A percentile compares a stretch with the other conserved stretches of the same genome.
These are phyloP conservation scores for Trichothecium sympodiale DNA, from an alignment of 2,329 filamentous ascomycete species.

Conservation along the genomic window DNA sequence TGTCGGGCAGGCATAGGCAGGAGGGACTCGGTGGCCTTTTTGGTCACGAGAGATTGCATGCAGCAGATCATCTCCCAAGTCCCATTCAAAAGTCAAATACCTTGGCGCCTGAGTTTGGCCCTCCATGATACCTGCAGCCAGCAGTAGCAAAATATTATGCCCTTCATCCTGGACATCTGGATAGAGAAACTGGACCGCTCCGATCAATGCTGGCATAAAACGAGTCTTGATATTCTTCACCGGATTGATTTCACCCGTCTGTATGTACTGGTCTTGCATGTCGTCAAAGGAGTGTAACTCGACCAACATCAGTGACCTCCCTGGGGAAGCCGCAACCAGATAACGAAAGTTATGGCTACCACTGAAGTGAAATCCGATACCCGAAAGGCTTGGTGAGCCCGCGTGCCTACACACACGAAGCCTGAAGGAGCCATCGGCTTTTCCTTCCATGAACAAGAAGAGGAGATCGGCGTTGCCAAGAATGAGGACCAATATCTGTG, in stretches of 20 bases:
- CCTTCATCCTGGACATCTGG: slow-evolving; percentile 55
- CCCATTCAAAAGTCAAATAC: slow-evolving; percentile 52
- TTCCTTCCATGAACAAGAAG: slow-evolving; percentile 58
- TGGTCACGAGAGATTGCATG: slow-evolving; percentile 37
- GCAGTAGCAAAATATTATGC: slow-evolving; percentile 43
- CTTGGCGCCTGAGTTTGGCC: slow-evolving; percentile 7
- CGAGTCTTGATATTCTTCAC: slow-evolving; percentile 37
- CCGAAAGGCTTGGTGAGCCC: slow-evolving; percentile 31
- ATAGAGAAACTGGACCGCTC: slow-evolving; percentile 78
- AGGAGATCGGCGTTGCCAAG: slow-evolving; percentile 63
- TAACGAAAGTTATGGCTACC: slow-evolving; percentile 67
- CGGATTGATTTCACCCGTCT: slow-evolving; percentile 27
- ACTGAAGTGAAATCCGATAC: slow-evolving; percentile 55
- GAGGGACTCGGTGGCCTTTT: slow-evolving; percentile 15
- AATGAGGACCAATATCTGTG: slow-evolving; percentile 71
- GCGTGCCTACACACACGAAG: slow-evolving; percentile 10
- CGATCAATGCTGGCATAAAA: slow-evolving; percentile 58
- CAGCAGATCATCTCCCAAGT: slow-evolving; percentile 29
- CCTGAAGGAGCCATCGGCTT: slow-evolving; percentile 9
- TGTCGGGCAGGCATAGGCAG: slow-evolving; percentile 32
- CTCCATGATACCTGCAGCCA: too few relatives aligned
- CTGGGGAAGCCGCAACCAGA: slow-evolving; percentile 56
- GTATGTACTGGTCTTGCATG: slow-evolving; percentile 35
- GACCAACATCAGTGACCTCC: slow-evolving; percentile 50
- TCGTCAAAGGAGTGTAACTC: slow-evolving; percentile 30